These are phyloP conservation scores for Rhizophlyctis rosea DNA, from an alignment of 192 early-diverging fungal genomes.

Conservation along the genomic window DNA sequence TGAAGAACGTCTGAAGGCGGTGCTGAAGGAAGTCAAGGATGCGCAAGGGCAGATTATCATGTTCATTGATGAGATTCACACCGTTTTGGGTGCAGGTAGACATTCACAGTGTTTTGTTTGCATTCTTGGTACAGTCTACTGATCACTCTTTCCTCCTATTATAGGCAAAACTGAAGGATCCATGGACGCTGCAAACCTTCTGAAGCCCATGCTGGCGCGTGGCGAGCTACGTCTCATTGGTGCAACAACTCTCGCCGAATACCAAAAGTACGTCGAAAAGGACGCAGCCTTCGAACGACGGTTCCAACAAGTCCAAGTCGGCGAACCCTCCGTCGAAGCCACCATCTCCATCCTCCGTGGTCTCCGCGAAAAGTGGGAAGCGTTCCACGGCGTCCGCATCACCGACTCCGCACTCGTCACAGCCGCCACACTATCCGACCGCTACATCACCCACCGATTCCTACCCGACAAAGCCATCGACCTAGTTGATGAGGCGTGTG, in stretches of 20 bases:
- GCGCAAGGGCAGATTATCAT: conserved; percentile 85
- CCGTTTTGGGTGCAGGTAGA: conserved; percentile 92
- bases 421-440: conserved; percentile 67
- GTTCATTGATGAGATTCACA: conserved; percentile 98
- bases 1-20: conserved; percentile 94
- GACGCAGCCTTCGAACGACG: conserved; percentile 80
- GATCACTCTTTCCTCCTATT: too few species aligned
- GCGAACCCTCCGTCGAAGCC: conserved; percentile 70
- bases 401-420: conserved; percentile 69
- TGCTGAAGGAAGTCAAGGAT: conserved; percentile 93
- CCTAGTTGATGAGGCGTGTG: conserved; percentile 93
- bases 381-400: conserved; percentile 72
- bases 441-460: conserved; percentile 77
- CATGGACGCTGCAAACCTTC: conserved; percentile 95
- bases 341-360: conserved; percentile 81
- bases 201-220: conserved; percentile 98
- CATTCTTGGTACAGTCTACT: too few species aligned
- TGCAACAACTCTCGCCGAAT: conserved; percentile 94
- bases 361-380: conserved; percentile 73
- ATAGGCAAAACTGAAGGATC: conserved; percentile 83
- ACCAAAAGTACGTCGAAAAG: conserved; percentile 88
- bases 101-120: too few species aligned
- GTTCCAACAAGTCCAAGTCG: conserved; percentile 72
- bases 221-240: conserved; percentile 95
- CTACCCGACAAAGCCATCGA: conserved; percentile 82